Conservation (phyloP, 257 asterid genomes). For the Striga asiatica region DNA sequence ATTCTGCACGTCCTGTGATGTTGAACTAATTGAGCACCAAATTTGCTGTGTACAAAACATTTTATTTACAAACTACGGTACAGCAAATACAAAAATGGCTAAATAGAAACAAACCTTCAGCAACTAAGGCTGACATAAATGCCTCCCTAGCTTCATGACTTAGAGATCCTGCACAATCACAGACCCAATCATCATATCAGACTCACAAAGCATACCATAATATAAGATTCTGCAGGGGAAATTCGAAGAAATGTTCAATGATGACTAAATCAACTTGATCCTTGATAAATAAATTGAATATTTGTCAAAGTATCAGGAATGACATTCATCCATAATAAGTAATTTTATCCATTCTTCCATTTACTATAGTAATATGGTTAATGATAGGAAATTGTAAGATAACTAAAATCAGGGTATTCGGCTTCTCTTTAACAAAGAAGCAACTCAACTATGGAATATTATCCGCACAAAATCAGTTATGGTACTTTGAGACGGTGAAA, state of each 20-base stretch:
- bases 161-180: slow-evolving; percentile 68
- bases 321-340: no score
- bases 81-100: not conserved
- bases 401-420: not conserved
- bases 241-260: not conserved
- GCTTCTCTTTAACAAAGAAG: not conserved
- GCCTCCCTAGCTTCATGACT: slow-evolving; percentile 90
- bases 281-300: not conserved
- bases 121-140: slow-evolving; percentile 72
- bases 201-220: not conserved
- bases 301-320: not conserved
- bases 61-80: slow-evolving; percentile 4
- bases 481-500: no score
- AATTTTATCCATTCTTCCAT: not conserved
- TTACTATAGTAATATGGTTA: not conserved
- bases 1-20: slow-evolving; percentile 76
- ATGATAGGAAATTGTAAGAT: not conserved
- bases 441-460: not conserved
- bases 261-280: slow-evolving; percentile 1
- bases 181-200: slow-evolving; percentile 2
- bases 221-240: no score
- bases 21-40: slow-evolving; percentile 9
- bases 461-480: no score
- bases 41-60: not conserved
- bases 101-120: slow-evolving; percentile 45